These are phyloP conservation scores for Fusarium sp. DNA, from an alignment of 2,329 filamentous ascomycete species.

Conservation along the genomic window DNA sequence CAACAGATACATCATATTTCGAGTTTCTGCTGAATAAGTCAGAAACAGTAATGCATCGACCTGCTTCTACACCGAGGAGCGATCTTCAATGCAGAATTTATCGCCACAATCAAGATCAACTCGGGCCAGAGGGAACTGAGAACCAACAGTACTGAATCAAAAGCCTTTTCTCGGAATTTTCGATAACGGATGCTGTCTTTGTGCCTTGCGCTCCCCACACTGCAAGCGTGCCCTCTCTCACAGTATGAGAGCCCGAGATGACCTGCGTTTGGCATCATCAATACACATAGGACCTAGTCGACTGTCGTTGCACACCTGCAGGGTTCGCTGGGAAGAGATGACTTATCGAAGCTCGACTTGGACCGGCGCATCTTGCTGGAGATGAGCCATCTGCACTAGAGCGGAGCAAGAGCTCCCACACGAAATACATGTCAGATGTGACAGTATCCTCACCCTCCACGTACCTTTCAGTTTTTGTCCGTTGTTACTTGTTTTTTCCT, in stretches of 20 bases:
- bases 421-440: slow-evolving; percentile 43
- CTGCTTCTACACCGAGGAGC: slow-evolving; percentile 14
- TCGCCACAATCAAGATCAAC: slow-evolving; percentile 32
- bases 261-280: slow-evolving; percentile 29
- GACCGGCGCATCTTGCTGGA: slow-evolving; percentile 33
- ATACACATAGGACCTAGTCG: slow-evolving; percentile 36
- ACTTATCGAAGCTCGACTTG: slow-evolving; percentile 36
- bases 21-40: slow-evolving; percentile 6
- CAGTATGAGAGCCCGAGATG: slow-evolving; percentile 19
- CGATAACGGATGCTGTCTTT: slow-evolving; percentile 4
- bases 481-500: slow-evolving; percentile 13
- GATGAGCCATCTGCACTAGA: slow-evolving; percentile 37
- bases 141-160: slow-evolving; percentile 7
- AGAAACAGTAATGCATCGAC: slow-evolving; percentile 9
- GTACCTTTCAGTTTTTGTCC: background rate
- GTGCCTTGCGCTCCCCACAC: background rate
- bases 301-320: slow-evolving; percentile 30
- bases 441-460: slow-evolving; percentile 1
- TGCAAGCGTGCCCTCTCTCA: slow-evolving; percentile 22
- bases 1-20: slow-evolving; percentile 9
- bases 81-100: slow-evolving; percentile 8
- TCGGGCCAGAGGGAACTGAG: slow-evolving; percentile 1
- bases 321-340: slow-evolving; percentile 29
- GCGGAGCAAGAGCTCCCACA: slow-evolving; percentile 40
- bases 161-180: slow-evolving; percentile 12